phyloP scores from a whole-genome alignment of 2,329 filamentous ascomycete genomes.

The Pseudogymnoascus sp. region DNA sequence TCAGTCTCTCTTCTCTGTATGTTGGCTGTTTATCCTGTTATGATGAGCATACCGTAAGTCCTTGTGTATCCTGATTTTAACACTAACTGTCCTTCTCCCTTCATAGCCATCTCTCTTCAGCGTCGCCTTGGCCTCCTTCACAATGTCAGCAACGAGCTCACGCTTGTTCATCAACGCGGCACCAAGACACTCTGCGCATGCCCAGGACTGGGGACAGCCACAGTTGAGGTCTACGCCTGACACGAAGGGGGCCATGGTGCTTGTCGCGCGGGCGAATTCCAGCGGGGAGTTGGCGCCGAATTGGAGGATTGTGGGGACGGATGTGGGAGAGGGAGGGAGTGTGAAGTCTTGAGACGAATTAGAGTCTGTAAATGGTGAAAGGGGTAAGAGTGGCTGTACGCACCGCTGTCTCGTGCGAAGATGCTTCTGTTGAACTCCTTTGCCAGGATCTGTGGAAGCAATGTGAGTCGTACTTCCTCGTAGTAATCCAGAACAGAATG shows the following conservation, averaged over 20 bases:
- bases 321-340: conserved; percentile 41
- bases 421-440: conserved; percentile 59
- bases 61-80: conserved; percentile 62
- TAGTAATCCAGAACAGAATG: neutral
- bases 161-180: conserved; percentile 61
- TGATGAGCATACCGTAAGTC: conserved; percentile 42
- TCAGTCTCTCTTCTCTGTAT: neutral
- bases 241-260: conserved; percentile 52
- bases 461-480: neutral
- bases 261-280: conserved; percentile 55
- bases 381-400: conserved; percentile 15
- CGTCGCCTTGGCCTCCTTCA: conserved; percentile 45
- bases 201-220: conserved; percentile 66
- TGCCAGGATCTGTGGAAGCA: conserved; percentile 41
- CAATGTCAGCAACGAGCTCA: conserved; percentile 58
- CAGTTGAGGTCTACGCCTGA: conserved; percentile 64
- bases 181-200: conserved; percentile 58
- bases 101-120: conserved; percentile 46
- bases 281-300: conserved; percentile 55
- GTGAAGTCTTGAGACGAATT: conserved; percentile 47
- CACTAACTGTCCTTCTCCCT: conserved; percentile 46
- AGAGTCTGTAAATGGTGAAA: neutral
- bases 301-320: conserved; percentile 56
- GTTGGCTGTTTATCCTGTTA: neutral
- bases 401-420: conserved; percentile 52